Evolutionary conservation across 176 grass and related monocot species (phyloP), one percentile per base, ranked within the genome.

Genomic region (Avena atlantica): DNA sequence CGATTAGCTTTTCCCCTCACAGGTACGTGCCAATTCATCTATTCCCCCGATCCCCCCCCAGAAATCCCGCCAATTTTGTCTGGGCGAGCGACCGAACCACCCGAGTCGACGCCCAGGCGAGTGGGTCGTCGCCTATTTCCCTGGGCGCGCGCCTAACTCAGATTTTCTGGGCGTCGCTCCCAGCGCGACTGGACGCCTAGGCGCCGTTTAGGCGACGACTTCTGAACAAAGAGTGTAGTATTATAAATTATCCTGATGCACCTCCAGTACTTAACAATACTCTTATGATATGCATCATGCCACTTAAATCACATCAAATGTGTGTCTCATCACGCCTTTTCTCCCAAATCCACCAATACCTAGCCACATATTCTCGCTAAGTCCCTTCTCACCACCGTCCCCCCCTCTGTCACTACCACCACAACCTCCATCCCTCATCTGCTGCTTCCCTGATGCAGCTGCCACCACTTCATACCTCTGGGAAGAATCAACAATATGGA

Each of bases 381-480:
- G 48, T 51, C 15, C 17, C 15, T 81, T 67, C 44, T 49, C 16
- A 31, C 45, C 27, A 10, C 24, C 0, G 1, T 7, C 40, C 24
- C 12, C 12, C 14, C 24, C 45, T 49, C 21, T 12, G 78, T 66
- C 60, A 17, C 59, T 17, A 27, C 78, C 59, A 65, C 42, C 37
- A 48, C 37, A 80, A 25, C 60, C 62, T 64, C 15, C 15, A 48
- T 81, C 21, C 23, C 59, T 64, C 59, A 64, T 81, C 60, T 81
- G 9, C 42, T 81, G 21, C 78, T 63, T 9, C 15, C 17, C 49
- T 76, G 21, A 29, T 6, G 21, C 16, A 50, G 9, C 16, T 49
- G 2, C 24, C 5, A 17, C 60, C 24, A 2, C 23, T 19, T 81
- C 23, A 4, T 66, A 45, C 78, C 42, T 66, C 23, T 4, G 9